Base-by-base conservation (phyloP, 228 moss, liverwort and hornwort species). In the Sphagnum fallax region DNA sequence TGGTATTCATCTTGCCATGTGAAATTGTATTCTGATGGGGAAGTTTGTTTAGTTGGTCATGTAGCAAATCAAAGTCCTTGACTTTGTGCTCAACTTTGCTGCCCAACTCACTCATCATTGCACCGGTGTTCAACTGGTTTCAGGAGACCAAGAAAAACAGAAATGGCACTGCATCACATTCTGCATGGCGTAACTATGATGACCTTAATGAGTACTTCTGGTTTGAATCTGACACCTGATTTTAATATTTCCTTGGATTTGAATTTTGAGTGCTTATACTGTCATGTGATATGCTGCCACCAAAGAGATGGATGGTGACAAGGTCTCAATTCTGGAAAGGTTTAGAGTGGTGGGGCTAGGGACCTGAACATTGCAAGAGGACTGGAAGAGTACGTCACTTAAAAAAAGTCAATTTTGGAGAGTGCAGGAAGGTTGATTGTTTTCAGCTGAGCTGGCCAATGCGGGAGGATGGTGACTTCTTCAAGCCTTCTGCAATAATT, bases 161-260 rank as follows among this genome's bases (percentile, higher is more conserved):
- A 51, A 81, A 88, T 67, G 94, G 94, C 60, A 94, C 91, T 51
- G 88, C 90, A 10, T 82, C 98, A 2, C 91, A 98, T 68, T 86
- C 98, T 9, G 93, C 90, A 51, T 98, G 98, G 98, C 91, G 98
- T 11, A 98, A 98, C 52, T 98, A 98, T 62, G 98, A 98, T 57
- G 98, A 98, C 78, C 79, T 98, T 0, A 98, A 98, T 69, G 98
- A 98, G 73, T 98, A 91, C 62, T 98, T 98, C 65, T 98, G 98
- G 98, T 98, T 32, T 32, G 32, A 32, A 32, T 32, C 32, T 32
- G 32, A 32, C 32, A 32, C 68, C 12, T 32, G 32, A 32, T 32
- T 32, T 32, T 2, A 32, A 50, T 65, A 6, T 16, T 0, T 47
- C 16, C 16, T 6, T 62, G 16, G 16, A 16, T 62, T 62, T 10